Evolutionary conservation across 768 basidiomycete species (phyloP).

Genomic region (Asterophora lycoperdoides): DNA sequence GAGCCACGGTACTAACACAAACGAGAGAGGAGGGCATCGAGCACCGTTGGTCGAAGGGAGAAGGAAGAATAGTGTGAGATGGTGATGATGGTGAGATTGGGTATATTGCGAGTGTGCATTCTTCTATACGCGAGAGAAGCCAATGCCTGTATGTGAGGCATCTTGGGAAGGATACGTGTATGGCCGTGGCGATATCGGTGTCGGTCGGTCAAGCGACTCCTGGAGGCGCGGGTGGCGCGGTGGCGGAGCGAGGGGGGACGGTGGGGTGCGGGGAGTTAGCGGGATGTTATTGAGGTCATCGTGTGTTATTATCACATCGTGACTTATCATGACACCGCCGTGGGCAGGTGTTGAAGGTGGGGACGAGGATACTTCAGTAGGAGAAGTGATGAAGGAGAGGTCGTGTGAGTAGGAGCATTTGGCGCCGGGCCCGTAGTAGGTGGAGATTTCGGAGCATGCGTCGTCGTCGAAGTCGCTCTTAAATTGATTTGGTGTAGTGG

Average conservation of each 20-base stretch:
- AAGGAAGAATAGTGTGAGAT: too few species aligned
- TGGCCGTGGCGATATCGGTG: not conserved
- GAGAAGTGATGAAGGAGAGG: not conserved
- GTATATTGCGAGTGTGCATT: not conserved
- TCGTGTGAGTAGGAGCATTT: not conserved
- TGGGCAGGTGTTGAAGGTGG: too few species aligned
- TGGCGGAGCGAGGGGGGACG: not conserved
- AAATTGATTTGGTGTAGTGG: too few species aligned
- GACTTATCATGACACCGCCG: too few species aligned
- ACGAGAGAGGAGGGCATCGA: not conserved
- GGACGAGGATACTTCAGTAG: not conserved
- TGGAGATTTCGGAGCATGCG: too few species aligned
- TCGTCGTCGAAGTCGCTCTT: too few species aligned
- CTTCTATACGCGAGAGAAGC: not conserved
- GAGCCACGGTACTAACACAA: not conserved
- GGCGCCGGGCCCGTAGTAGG: not conserved
- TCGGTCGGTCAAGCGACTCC: not conserved
- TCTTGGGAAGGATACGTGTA: slow-evolving; percentile 1
- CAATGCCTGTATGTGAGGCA: not conserved
- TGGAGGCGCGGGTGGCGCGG: slow-evolving; percentile 1
- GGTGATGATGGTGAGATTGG: not conserved
- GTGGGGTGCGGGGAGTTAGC: not conserved
- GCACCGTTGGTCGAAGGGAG: not conserved
- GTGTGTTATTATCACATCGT: too few species aligned
- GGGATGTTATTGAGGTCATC: not conserved